Percentiles rank a stretch among this genome's conserved stretches.
These are phyloP conservation scores for Aspergillus asperescens DNA, from an alignment of 495 filamentous ascomycete species.

Conservation along the genomic window DNA sequence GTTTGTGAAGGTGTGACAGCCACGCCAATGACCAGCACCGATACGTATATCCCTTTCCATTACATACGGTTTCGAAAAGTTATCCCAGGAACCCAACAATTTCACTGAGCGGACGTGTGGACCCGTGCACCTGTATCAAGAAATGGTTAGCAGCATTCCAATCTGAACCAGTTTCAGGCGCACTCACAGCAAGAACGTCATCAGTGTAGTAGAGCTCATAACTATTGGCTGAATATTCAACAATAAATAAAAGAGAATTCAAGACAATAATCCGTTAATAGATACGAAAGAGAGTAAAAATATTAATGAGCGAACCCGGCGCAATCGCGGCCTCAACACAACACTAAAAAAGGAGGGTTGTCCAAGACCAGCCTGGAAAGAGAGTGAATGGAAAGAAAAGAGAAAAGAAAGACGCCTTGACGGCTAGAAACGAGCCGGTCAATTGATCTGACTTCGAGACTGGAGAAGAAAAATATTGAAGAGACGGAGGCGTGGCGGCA, in stretches of 20 bases:
- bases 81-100: slow-evolving; percentile 89
- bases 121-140: slow-evolving; percentile 53
- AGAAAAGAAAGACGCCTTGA: slow-evolving; percentile 3
- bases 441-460: neutral
- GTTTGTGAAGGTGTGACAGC: slow-evolving; percentile 77
- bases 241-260: neutral
- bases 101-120: slow-evolving; percentile 66
- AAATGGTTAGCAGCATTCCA: slow-evolving; percentile 2
- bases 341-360: slow-evolving; percentile 3
- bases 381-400: slow-evolving; percentile 9
- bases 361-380: slow-evolving; percentile 18
- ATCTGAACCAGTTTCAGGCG: neutral
- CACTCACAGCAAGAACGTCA: slow-evolving; percentile 72
- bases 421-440: neutral
- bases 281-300: neutral
- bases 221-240: slow-evolving; percentile 2
- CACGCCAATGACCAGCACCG: slow-evolving; percentile 70
- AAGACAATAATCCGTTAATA: neutral
- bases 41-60: slow-evolving; percentile 73
- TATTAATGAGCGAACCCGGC: slow-evolving; percentile 1
- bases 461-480: neutral
- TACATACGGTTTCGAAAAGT: slow-evolving; percentile 68
- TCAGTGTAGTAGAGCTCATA: slow-evolving; percentile 69
- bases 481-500: neutral
- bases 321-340: neutral